Conservation (phyloP, 179 eudicot species). For the Sideroxylon spinosum region DNA sequence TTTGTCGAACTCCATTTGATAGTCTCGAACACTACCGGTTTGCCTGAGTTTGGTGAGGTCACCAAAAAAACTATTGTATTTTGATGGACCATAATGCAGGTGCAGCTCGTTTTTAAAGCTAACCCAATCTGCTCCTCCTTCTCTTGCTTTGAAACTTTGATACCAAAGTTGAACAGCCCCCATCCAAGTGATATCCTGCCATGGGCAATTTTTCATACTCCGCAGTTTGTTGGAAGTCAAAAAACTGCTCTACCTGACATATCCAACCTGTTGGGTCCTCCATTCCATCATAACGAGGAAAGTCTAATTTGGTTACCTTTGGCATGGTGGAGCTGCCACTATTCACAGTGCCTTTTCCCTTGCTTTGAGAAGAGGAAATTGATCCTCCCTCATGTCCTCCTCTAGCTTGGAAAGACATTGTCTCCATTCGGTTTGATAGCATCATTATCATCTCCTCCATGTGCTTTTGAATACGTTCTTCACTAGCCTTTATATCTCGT, state of each 20-base stretch:
- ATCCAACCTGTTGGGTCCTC: background rate
- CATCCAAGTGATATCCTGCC: background rate
- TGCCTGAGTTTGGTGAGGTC: background rate
- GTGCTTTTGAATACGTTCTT: too few species aligned
- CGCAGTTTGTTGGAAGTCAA: background rate
- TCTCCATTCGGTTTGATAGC: too few species aligned
- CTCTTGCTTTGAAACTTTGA: background rate
- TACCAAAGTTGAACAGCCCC: background rate
- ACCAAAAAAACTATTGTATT: background rate
- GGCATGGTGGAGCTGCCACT: background rate
- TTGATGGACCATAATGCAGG: background rate
- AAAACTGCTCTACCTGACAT: background rate
- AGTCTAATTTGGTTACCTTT: background rate
- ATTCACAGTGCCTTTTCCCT: too few species aligned
- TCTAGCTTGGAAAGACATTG: too few species aligned
- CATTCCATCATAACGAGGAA: background rate
- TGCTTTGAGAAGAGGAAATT: too few species aligned
- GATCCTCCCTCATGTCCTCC: too few species aligned
- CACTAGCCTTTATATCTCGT: too few species aligned
- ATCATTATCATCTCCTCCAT: too few species aligned
- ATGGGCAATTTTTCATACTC: background rate
- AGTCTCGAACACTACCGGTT: background rate
- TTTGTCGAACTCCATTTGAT: background rate
- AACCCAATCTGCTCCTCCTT: background rate
- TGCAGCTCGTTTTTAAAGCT: background rate